These are phyloP conservation scores for Nitzschia sp. DNA, from an alignment of 108 stramenopile genomes.

Conservation along the genomic window DNA sequence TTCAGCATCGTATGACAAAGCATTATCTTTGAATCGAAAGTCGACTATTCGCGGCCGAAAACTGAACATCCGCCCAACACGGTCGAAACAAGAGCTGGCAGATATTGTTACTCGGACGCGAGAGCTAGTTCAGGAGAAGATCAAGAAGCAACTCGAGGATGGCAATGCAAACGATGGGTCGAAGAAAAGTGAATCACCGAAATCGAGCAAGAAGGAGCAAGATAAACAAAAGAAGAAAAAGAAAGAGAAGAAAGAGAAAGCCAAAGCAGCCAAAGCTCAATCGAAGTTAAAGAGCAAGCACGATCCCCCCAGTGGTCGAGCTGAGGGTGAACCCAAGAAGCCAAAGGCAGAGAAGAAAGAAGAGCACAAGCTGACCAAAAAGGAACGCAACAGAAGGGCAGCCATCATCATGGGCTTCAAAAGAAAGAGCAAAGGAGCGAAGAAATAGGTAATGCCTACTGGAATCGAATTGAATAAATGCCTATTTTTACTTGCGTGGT, in stretches of 20 bases:
- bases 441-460: no score
- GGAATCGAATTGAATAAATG: no score
- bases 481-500: no score
- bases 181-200: not conserved
- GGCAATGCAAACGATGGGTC: not conserved
- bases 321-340: not conserved
- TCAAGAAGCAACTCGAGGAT: constrained; percentile 27
- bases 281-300: not conserved
- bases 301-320: constrained; percentile 3
- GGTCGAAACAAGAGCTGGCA: constrained; percentile 63
- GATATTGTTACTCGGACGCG: constrained; percentile 69
- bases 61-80: constrained; percentile 75
- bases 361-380: constrained; percentile 45
- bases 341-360: constrained; percentile 24
- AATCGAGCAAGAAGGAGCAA: not conserved
- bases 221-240: constrained; percentile 27
- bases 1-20: constrained; percentile 53
- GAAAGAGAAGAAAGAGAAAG: constrained; percentile 27
- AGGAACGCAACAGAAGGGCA: constrained; percentile 52
- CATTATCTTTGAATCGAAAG: constrained; percentile 46
- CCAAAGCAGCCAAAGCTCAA: constrained; percentile 24
- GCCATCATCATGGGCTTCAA: constrained; percentile 43
- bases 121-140: constrained; percentile 59
- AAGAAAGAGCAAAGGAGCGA: no score
- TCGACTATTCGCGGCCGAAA: constrained; percentile 53